Base-by-base conservation (phyloP, 257 asterid species). In the Lithospermum erythrorhizon region DNA sequence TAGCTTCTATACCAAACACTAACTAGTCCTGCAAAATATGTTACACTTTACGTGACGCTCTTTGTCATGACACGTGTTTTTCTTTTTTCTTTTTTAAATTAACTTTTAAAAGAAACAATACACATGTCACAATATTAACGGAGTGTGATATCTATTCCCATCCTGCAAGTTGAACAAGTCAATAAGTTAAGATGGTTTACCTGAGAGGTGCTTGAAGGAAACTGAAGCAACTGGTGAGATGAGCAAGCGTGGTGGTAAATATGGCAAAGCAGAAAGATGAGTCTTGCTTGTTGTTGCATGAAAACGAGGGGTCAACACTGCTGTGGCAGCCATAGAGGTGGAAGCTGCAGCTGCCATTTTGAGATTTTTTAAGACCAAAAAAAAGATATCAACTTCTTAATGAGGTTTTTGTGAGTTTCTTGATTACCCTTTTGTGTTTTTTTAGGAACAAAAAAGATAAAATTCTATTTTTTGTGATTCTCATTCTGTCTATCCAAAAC, bases 321-420 rank as follows among this genome's bases (percentile, higher is more conserved):
- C 88, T 72, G 91, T 78, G 70, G 95, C 90, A 76, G n/a, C n/a
- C n/a, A n/a, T n/a, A n/a, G n/a, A n/a, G n/a, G n/a, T n/a, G 94
- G 91, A 79, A 78, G 95, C 91, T 80, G 90, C 81, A 54, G 90
- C 88, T 83, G 89, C 89, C 82, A 72, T 69, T 72, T 61, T 70
- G 62, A 72, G 1, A 49, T 72, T 71, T 58, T 19, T 30, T 51
- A 55, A 8, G 55, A 9, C 19, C 24, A 53, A 25, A 41, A 19
- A 54, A 59, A 55, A 58, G 45, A 7, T 8, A 61, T 48, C 18
- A 14, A 66, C 64, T 56, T 27, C 8, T 55, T 16, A 6, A 5
- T 20, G 48, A 53, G 15, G 20, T 18, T 49, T 13, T 35, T 59
- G 19, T 59, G 61, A 67, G 62, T 70, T 13, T 45, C 65, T 67